These are phyloP conservation scores for Blastomyces parvus DNA, from an alignment of 2,329 filamentous ascomycete genomes.

Conservation along the genomic window DNA sequence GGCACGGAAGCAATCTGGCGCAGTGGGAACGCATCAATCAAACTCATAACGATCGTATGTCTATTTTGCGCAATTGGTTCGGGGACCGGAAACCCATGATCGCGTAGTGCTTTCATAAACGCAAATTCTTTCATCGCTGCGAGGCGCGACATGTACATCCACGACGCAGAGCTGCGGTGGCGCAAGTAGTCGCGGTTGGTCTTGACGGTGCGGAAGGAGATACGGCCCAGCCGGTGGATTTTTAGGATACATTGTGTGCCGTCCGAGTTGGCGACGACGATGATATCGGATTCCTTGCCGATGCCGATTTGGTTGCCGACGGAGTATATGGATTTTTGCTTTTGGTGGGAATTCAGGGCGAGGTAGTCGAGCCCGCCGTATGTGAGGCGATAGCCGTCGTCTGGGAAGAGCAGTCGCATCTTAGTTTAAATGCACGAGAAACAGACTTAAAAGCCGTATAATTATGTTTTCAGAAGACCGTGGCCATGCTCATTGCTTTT, in stretches of 20 bases:
- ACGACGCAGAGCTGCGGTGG: constrained; percentile 68
- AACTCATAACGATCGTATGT: constrained; percentile 92
- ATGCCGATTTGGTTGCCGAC: constrained; percentile 92
- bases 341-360: constrained; percentile 82
- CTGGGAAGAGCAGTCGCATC: constrained; percentile 22
- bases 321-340: constrained; percentile 71
- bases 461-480: not conserved
- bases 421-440: constrained; percentile 7
- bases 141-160: constrained; percentile 95
- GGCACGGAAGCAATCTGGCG: constrained; percentile 78
- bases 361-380: constrained; percentile 97
- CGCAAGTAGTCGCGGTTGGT: constrained; percentile 91
- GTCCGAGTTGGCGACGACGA: constrained; percentile 73
- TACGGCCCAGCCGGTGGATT: constrained; percentile 88
- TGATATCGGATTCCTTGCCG: constrained; percentile 95
- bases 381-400: constrained; percentile 92
- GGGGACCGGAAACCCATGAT: constrained; percentile 83
- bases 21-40: constrained; percentile 85
- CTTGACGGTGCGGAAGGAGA: constrained; percentile 94
- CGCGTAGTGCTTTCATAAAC: constrained; percentile 78
- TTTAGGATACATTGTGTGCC: constrained; percentile 79
- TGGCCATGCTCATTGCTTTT: not conserved
- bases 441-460: not conserved
- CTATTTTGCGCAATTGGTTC: constrained; percentile 79
- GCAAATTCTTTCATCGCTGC: constrained; percentile 90